phyloP scores from a whole-genome alignment of 2,329 filamentous ascomycete genomes.

The Volutella citrinella region DNA sequence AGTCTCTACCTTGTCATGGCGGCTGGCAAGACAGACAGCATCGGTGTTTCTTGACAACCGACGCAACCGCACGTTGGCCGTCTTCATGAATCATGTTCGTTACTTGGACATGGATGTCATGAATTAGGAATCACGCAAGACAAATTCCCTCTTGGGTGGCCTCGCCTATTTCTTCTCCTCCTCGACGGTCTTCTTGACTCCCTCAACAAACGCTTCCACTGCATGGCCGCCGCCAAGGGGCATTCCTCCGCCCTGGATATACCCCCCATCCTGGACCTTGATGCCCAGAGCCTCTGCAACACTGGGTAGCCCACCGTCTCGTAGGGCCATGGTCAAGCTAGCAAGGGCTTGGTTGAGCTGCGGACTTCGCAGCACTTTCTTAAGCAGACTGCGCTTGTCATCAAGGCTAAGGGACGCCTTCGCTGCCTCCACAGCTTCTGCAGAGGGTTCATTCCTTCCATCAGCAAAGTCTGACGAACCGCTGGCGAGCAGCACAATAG shows the following conservation, averaged over 20 bases:
- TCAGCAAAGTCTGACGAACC: conserved; percentile 55
- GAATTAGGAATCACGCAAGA: conserved; percentile 6
- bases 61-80: too few species aligned
- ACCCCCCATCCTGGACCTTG: conserved; percentile 79
- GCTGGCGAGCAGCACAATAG: conserved; percentile 73
- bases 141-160: too few species aligned
- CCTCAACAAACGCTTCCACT: conserved; percentile 86
- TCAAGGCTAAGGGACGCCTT: conserved; percentile 68
- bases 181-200: conserved; percentile 76
- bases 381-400: conserved; percentile 78
- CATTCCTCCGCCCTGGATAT: conserved; percentile 72
- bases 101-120: conserved; percentile 11
- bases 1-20: too few species aligned
- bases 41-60: too few species aligned
- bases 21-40: too few species aligned
- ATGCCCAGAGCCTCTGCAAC: conserved; percentile 84
- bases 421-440: conserved; percentile 67
- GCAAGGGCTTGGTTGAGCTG: conserved; percentile 86
- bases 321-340: conserved; percentile 80
- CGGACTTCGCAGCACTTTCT: conserved; percentile 80
- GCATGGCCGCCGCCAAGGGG: conserved; percentile 86
- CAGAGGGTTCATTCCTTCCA: conserved; percentile 61
- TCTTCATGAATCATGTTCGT: too few species aligned
- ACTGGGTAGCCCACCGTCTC: conserved; percentile 86
- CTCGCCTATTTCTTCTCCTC: conserved; percentile 43